These are phyloP conservation scores for Candida germanica DNA, from an alignment of 805 yeast species.

Conservation along the genomic window DNA sequence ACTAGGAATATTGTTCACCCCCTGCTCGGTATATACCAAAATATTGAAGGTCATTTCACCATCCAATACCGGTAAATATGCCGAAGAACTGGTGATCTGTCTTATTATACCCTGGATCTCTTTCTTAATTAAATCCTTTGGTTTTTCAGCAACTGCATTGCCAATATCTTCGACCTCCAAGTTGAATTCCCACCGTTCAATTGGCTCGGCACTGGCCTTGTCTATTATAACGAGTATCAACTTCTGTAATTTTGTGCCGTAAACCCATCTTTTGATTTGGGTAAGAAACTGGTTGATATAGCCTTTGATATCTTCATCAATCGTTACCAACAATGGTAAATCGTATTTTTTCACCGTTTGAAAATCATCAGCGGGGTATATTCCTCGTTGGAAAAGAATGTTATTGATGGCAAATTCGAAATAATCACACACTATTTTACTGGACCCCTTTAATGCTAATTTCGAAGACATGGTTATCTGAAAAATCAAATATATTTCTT, in stretches of 20 bases:
- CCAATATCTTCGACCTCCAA: slow-evolving; percentile 39
- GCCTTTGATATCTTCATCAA: slow-evolving; percentile 69
- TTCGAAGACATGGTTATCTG: slow-evolving; percentile 22
- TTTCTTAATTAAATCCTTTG: slow-evolving; percentile 52
- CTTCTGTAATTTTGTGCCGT: slow-evolving; percentile 62
- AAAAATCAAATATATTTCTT: no score
- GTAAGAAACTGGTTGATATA: slow-evolving; percentile 66
- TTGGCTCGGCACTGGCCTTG: slow-evolving; percentile 61
- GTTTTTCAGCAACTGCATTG: slow-evolving; percentile 22
- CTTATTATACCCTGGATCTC: slow-evolving; percentile 85
- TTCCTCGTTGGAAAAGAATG: slow-evolving; percentile 83
- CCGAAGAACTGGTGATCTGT: slow-evolving; percentile 83
- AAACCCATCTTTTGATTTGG: slow-evolving; percentile 72
- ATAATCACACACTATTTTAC: slow-evolving; percentile 76
- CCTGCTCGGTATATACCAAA: slow-evolving; percentile 73
- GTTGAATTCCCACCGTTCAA: slow-evolving; percentile 87
- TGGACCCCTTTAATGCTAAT: slow-evolving; percentile 71
- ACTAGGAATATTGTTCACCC: slow-evolving; percentile 55
- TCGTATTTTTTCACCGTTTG: slow-evolving; percentile 76
- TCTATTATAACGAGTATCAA: slow-evolving; percentile 72
- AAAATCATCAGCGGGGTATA: slow-evolving; percentile 87
- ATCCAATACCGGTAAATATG: slow-evolving; percentile 72
- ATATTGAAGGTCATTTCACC: slow-evolving; percentile 76
- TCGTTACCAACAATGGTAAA: slow-evolving; percentile 64
- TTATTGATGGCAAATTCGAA: slow-evolving; percentile 79